Base-by-base conservation (phyloP, 257 asterid genomes). In the Salvia hispanica region DNA sequence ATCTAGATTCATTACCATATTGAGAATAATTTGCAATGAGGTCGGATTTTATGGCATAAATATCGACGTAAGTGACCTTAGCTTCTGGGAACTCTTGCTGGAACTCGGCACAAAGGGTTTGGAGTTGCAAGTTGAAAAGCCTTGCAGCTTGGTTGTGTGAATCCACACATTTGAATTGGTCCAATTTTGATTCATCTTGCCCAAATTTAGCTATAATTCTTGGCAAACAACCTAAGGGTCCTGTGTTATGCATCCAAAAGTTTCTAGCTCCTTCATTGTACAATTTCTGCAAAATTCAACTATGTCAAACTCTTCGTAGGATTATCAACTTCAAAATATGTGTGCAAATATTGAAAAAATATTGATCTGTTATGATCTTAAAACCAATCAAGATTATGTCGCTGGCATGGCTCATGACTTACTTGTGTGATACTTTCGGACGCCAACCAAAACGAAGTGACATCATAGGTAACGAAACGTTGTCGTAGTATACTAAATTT, bases 211-310 rank as follows among this genome's bases (percentile, higher is more conserved):
- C 70, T 9, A 69, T 77, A 58, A 70, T 68, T 51, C 66, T 65
- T 6, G 89, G 86, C 31, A 81, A 65, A 59, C 86, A 84, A 21
- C 89, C 89, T n/a, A 84, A 48, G 7, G 89, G 89, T 3, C 89
- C 84, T 6, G 80, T 84, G 74, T 81, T 84, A 34, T 84, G 89
- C 45, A 84, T 67, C 89, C 86, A 81, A 6, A 84, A 81, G 56
- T 79, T 74, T 57, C 76, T 73, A 2, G 86, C 89, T 12, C 89
- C 89, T 69, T 73, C 76, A 5, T 42, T 11, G 51, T 78, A 74
- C 1, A 83, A 61, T 28, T 15, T 45, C 89, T 83, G 74, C 42
- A 39, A 67, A 45, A 18, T 18, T 18, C 21, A 18, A 18, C 21
- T 18, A 18, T 18, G 21, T 1, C 21, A 18, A 18, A 18, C 21